Conservation (phyloP, 1,139 yeast genomes). For the Maudiozyma humilis region DNA sequence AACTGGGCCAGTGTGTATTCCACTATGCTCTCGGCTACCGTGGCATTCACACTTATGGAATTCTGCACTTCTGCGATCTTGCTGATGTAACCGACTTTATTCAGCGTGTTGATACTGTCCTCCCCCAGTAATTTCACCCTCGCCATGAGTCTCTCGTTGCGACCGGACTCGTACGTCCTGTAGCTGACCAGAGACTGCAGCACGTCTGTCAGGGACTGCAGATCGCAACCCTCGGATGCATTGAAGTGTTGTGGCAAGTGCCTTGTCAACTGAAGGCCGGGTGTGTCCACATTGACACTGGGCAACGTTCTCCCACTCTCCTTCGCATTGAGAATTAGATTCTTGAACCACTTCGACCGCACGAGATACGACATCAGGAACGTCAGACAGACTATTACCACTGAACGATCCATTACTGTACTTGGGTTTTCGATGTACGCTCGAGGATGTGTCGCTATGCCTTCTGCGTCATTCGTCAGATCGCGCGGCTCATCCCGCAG, state of each 20-base stretch:
- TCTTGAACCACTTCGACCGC: conserved; percentile 3
- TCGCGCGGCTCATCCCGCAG: no score
- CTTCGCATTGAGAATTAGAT: neutral
- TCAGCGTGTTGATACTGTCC: conserved; percentile 20
- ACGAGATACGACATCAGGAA: neutral
- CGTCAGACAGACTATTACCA: neutral
- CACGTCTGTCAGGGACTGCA: conserved; percentile 15
- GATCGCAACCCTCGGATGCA: conserved; percentile 7
- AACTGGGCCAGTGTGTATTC: neutral
- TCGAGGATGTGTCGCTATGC: no score
- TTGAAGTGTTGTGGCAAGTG: conserved; percentile 4
- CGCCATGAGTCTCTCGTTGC: conserved; percentile 17
- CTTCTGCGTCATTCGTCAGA: no score
- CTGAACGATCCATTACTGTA: conserved; percentile 1
- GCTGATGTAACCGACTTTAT: conserved; percentile 46
- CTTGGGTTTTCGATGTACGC: no score
- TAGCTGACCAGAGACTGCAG: conserved; percentile 20
- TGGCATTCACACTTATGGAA: conserved; percentile 3
- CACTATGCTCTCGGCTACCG: neutral
- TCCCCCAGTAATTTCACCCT: conserved; percentile 14
- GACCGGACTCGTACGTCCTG: conserved; percentile 14
- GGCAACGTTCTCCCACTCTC: neutral
- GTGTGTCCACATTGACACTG: conserved; percentile 4
- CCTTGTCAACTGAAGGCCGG: conserved; percentile 9
- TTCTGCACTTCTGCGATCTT: conserved; percentile 40